Percentiles rank a stretch among this genome's conserved stretches.
These are phyloP conservation scores for Candida ascalaphidarum DNA, from an alignment of 805 yeast genomes.

Conservation along the genomic window DNA sequence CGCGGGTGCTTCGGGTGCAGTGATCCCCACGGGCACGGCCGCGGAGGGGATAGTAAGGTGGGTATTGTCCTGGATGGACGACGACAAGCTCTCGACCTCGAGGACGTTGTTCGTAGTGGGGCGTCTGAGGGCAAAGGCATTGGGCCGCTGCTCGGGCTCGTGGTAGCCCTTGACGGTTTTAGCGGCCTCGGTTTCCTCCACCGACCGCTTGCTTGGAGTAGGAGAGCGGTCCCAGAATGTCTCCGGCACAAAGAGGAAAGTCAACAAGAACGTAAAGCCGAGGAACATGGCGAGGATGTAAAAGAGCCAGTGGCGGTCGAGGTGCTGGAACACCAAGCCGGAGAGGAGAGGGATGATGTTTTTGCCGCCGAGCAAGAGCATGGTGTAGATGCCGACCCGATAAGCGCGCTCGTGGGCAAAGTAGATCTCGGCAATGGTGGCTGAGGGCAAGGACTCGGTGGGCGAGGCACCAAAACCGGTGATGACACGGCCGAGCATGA, in stretches of 20 bases:
- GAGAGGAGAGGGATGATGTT: slow-evolving; percentile 50
- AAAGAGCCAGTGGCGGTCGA: slow-evolving; percentile 52
- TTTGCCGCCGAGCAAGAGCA: slow-evolving; percentile 53
- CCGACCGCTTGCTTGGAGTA: slow-evolving; percentile 37
- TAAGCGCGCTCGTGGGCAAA: slow-evolving; percentile 56
- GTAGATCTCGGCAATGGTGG: slow-evolving; percentile 54
- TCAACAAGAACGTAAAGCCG: slow-evolving; percentile 35
- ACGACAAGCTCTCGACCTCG: slow-evolving; percentile 7
- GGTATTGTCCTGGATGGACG: slow-evolving; percentile 7
- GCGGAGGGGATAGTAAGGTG: no score
- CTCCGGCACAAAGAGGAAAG: slow-evolving; percentile 52
- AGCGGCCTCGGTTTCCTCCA: slow-evolving; percentile 40
- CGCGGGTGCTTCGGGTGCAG: no score
- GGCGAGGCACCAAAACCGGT: slow-evolving; percentile 57
- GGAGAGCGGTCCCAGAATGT: slow-evolving; percentile 57
- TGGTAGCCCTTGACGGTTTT: slow-evolving; percentile 18
- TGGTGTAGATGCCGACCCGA: slow-evolving; percentile 49
- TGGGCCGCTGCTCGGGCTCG: slow-evolving; percentile 19
- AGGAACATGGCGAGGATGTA: slow-evolving; percentile 50
- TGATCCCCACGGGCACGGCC: no score
- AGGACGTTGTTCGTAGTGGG: slow-evolving; percentile 7
- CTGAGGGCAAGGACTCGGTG: slow-evolving; percentile 50
- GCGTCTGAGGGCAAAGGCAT: slow-evolving; percentile 18
- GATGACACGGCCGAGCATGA: slow-evolving; percentile 50
- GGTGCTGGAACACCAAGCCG: slow-evolving; percentile 40